Conservation (phyloP, 495 filamentous ascomycete species). For the Aspergillus ellipticus region DNA sequence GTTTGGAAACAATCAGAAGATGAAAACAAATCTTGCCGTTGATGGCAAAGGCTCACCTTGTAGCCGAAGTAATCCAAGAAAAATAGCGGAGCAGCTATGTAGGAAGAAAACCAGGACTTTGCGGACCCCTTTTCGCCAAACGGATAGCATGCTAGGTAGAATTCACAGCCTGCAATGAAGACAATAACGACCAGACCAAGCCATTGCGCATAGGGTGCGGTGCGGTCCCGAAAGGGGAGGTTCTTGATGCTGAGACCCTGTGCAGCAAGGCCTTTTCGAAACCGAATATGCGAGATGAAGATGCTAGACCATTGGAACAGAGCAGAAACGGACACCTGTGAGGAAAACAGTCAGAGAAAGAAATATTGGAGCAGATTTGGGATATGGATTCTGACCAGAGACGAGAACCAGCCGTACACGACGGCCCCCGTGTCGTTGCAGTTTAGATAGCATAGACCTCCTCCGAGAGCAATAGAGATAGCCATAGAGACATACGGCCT, state of each 20-base stretch:
- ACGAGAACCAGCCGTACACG: conserved; percentile 28
- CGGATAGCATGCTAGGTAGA: conserved; percentile 42
- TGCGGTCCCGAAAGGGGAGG: conserved; percentile 54
- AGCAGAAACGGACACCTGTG: conserved; percentile 26
- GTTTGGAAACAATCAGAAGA: background rate
- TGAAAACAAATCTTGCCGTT: background rate
- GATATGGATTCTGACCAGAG: conserved; percentile 16
- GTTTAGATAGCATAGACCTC: conserved; percentile 27
- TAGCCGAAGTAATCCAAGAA: conserved; percentile 26
- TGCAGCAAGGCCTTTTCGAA: conserved; percentile 50
- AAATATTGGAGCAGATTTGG: too few relatives aligned
- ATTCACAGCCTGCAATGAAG: conserved; percentile 60
- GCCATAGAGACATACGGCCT: conserved; percentile 21
- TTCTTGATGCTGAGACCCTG: conserved; percentile 50
- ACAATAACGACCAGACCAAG: conserved; percentile 54
- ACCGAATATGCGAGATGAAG: conserved; percentile 60
- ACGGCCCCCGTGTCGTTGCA: conserved; percentile 18
- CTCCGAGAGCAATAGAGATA: conserved; percentile 22
- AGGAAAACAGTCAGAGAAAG: background rate
- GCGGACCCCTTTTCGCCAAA: conserved; percentile 26
- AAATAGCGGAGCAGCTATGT: conserved; percentile 28
- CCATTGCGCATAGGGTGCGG: conserved; percentile 59
- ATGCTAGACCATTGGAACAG: conserved; percentile 51
- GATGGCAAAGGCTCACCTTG: conserved; percentile 13
- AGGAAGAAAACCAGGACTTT: conserved; percentile 28